Base-by-base conservation (phyloP, 306 rosid genomes). In the Quercus mongolica region DNA sequence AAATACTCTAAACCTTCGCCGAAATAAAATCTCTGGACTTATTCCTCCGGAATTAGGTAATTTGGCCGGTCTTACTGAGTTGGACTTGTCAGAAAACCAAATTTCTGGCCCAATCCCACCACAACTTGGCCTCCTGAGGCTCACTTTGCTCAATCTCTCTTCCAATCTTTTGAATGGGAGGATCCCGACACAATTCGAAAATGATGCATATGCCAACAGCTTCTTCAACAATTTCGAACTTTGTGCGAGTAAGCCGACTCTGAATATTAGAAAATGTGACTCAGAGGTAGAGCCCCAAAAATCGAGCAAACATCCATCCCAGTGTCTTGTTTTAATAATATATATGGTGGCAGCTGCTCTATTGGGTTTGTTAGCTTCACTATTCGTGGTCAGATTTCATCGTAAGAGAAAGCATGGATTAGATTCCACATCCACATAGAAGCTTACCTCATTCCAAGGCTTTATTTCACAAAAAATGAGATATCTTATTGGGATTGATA, bases 141-240 rank as follows among this genome's bases (percentile, higher is more conserved):
- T 74, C 78, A 80, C 57, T 76, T 35, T 1, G 1, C 75, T 89
- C 44, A 81, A 89, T 28, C 86, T 89, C 17, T 89, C 92, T 54
- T 89, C 92, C 25, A 91, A 94, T 86, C 69, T 4, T 20, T 85
- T 94, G 57, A 57, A 70, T 0, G 95, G 98, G 26, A 79, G 51
- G 23, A 73, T 95, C 71, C 98, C 97, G 0, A 64, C 25, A 70
- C 80, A 26, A 21, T 54, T 91, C 0, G 89, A 85, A 54, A 91
- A 79, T 75, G 0, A 76, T 19, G 92, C 59, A 0, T 85, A 18
- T 85, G 75, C 64, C 9, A 71, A 5, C 25, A 89, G 91, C 91
- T 93, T 95, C 87, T 85, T 89, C 85, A 67, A 90, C 87, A 91
- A 95, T 78, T 73, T 86, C 25, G 90, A 84, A 23, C 97, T 95